Evolutionary conservation across 768 basidiomycete species (phyloP), one percentile per base, ranked within the genome.

Genomic region (Tulasnella sp.): DNA sequence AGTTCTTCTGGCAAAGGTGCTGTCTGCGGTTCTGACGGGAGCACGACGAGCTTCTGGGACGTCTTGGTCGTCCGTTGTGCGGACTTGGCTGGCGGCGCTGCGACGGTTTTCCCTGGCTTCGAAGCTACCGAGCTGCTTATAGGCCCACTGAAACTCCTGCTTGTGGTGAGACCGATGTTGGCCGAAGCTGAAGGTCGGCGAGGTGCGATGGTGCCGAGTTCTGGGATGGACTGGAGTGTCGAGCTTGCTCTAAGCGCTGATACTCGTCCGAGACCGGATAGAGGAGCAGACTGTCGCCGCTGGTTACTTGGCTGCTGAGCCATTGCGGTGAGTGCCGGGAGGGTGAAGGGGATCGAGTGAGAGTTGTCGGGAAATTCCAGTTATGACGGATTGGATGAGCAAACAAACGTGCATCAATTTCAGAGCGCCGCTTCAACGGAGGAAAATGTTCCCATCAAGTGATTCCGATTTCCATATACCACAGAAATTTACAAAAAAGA

Each of bases 1-100:
- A 80, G 80, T 16, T 74, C 74, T 12, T 82, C 82, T 9, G 89
- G 84, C 0, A 84, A 77, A 0, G 92, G 90, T 72, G 87, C 88
- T 0, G 93, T 92, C 79, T 98, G 95, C 0, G 94, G 92, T 34
- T 88, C 94, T 42, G 92, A 92, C 0, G 95, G 95, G 7, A 98
- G 85, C 19, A 92, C 84, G 16, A 98, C 94, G 72, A 95, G 90
- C 77, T 92, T 92, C 76, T 95, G 93, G 0, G 89, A 90, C 0
- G 91, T 94, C 81, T 97, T 98, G 16, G 92, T 93, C 0, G 92
- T 90, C 47, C 95, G 86, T 75, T 90, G 88, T 5, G 62, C 71
- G 29, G 63, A 17, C 62, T 72, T 72, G 52, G 62, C 37, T 8
- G 71, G 36, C 9, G 63, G 63, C 17, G 63, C 12, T 1, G 63